phyloP scores from a whole-genome alignment of 2,329 filamentous ascomycete species.

The Cordyceps tenuipes region DNA sequence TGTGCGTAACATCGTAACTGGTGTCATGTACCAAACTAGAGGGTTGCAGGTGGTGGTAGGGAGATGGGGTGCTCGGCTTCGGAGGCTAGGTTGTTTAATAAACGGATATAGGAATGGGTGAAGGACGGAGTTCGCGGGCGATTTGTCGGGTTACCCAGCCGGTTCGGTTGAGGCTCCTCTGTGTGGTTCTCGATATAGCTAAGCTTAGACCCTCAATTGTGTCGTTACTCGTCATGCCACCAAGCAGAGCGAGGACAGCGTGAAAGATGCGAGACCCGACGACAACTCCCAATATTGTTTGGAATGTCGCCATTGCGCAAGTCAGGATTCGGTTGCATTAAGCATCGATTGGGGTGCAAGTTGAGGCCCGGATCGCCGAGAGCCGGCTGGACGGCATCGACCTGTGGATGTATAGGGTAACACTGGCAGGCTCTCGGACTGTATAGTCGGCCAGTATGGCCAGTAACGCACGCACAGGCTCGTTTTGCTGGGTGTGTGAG shows the following conservation, averaged over 20 bases:
- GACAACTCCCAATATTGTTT: not conserved
- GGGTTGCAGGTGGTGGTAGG: not conserved
- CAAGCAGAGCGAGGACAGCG: not conserved
- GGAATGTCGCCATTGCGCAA: not conserved
- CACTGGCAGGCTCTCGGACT: not conserved
- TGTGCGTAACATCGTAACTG: not conserved
- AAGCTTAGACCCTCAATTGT: not conserved
- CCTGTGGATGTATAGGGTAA: not conserved
- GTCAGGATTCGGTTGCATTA: not conserved
- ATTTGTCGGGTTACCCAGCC: no score
- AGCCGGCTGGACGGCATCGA: not conserved
- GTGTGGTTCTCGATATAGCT: not conserved
- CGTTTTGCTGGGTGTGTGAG: not conserved
- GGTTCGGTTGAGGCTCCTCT: not conserved
- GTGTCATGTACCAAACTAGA: not conserved
- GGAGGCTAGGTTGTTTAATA: not conserved
- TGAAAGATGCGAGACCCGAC: not conserved
- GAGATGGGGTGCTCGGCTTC: not conserved
- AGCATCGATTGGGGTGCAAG: not conserved
- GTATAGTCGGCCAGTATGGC: not conserved
- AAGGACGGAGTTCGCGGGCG: no score
- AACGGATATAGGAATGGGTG: not conserved
- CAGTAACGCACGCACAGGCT: not conserved
- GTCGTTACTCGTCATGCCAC: not conserved
- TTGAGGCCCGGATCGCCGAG: not conserved